Conservation (phyloP, 345 rosid species). For the Cochlearia excelsa region DNA sequence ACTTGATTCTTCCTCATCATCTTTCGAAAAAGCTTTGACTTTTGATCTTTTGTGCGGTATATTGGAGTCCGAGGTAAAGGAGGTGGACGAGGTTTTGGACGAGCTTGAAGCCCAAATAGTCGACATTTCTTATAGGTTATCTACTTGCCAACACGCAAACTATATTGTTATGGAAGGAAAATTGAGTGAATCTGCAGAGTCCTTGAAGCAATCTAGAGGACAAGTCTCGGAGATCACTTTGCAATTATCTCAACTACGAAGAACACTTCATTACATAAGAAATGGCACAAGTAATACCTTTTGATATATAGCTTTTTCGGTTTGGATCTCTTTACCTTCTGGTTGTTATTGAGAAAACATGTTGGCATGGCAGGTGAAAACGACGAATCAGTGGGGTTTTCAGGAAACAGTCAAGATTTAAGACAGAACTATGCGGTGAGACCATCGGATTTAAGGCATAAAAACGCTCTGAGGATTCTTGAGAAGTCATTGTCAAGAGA, state of each 20-base stretch:
- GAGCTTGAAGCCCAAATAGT: conserved; percentile 56
- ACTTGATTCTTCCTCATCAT: conserved; percentile 41
- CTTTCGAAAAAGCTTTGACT: conserved; percentile 64
- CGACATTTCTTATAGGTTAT: conserved; percentile 59
- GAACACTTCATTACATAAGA: conserved; percentile 52
- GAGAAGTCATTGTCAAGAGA: conserved; percentile 79
- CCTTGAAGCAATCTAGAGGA: conserved; percentile 56
- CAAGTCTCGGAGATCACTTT: conserved; percentile 62
- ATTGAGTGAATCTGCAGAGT: conserved; percentile 54
- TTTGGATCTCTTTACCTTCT: conserved; percentile 20
- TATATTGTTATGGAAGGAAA: conserved; percentile 48
- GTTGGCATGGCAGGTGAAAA: conserved; percentile 47
- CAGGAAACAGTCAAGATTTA: conserved; percentile 42
- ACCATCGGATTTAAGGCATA: conserved; percentile 55
- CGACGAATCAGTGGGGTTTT: conserved; percentile 37
- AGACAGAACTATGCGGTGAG: conserved; percentile 39
- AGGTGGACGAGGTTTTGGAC: conserved; percentile 65
- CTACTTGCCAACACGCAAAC: conserved; percentile 50
- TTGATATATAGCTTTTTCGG: not conserved
- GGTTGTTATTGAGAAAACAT: conserved; percentile 18
- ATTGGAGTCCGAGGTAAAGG: conserved; percentile 77
- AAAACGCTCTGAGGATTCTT: conserved; percentile 59
- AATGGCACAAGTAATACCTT: conserved; percentile 47
- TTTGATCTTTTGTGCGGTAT: conserved; percentile 68
- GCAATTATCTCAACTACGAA: conserved; percentile 59